These are phyloP conservation scores for Alternaria sp. DNA, from an alignment of 2,329 filamentous ascomycete species.

Conservation along the genomic window DNA sequence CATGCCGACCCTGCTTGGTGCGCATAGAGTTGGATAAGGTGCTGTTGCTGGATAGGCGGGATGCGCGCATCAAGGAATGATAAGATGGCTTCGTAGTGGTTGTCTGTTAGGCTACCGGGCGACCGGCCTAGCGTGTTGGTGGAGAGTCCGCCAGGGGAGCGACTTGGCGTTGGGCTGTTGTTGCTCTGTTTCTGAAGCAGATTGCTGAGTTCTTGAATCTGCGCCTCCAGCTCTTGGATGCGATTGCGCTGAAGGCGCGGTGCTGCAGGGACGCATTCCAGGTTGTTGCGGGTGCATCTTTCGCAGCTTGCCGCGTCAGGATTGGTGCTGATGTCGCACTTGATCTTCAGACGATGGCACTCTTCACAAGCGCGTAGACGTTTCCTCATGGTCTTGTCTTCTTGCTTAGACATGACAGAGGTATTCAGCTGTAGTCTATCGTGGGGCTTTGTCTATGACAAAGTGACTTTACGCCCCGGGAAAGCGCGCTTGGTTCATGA, in stretches of 20 bases:
- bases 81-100: constrained; percentile 22
- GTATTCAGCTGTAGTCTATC: background rate
- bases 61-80: constrained; percentile 32
- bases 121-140: constrained; percentile 5
- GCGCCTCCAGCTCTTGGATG: constrained; percentile 34
- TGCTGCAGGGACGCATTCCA: constrained; percentile 31
- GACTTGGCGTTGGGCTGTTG: constrained; percentile 22
- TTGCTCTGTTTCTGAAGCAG: constrained; percentile 16
- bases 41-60: constrained; percentile 23
- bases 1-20: constrained; percentile 25
- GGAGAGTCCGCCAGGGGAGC: constrained; percentile 17
- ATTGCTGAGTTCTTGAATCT: constrained; percentile 28
- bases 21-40: constrained; percentile 23
- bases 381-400: constrained; percentile 23
- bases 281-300: constrained; percentile 30
- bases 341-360: constrained; percentile 40
- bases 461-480: background rate
- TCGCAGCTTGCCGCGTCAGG: constrained; percentile 23
- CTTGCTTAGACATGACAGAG: background rate
- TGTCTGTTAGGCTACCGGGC: constrained; percentile 15
- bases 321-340: constrained; percentile 31
- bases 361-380: constrained; percentile 36
- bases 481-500: constrained; percentile 2
- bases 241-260: constrained; percentile 37
- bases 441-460: constrained; percentile 5